Evolutionary conservation across 371 early-diverging fungal genomes (phyloP).

Genomic region (Mucor velutinosus): DNA sequence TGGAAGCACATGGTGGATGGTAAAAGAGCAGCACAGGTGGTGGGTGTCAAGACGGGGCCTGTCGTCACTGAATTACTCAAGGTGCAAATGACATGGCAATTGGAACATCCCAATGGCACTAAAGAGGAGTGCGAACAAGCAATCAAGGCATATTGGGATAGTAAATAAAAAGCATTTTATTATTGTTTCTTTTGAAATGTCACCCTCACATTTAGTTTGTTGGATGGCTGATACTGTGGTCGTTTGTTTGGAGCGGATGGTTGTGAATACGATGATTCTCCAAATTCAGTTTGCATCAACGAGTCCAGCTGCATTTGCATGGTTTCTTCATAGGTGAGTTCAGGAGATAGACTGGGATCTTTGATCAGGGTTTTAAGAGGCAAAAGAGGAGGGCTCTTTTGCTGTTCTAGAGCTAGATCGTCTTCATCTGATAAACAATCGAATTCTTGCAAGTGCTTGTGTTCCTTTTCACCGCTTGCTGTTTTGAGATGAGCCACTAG

Average conservation of each 20-base stretch:
- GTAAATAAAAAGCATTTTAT: constrained; percentile 15
- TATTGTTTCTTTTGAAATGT: constrained; percentile 23
- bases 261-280: background rate
- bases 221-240: constrained; percentile 23
- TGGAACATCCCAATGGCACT: constrained; percentile 66
- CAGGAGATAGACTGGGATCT: constrained; percentile 16
- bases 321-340: constrained; percentile 17
- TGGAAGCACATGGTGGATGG: constrained; percentile 73
- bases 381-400: background rate
- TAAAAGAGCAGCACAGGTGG: constrained; percentile 53
- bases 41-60: constrained; percentile 72
- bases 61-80: constrained; percentile 54
- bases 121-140: constrained; percentile 57
- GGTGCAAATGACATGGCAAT: constrained; percentile 75
- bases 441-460: background rate
- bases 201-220: constrained; percentile 23
- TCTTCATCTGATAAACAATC: constrained; percentile 26
- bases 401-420: background rate
- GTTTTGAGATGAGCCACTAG: constrained; percentile 24
- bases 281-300: constrained; percentile 29
- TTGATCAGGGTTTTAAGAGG: constrained; percentile 1
- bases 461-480: constrained; percentile 23
- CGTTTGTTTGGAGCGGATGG: background rate
- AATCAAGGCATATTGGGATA: constrained; percentile 39
- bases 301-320: constrained; percentile 24